Evolutionary conservation across 208 protist genomes (phyloP).

Genomic region (Trichomonas vaginalis): DNA sequence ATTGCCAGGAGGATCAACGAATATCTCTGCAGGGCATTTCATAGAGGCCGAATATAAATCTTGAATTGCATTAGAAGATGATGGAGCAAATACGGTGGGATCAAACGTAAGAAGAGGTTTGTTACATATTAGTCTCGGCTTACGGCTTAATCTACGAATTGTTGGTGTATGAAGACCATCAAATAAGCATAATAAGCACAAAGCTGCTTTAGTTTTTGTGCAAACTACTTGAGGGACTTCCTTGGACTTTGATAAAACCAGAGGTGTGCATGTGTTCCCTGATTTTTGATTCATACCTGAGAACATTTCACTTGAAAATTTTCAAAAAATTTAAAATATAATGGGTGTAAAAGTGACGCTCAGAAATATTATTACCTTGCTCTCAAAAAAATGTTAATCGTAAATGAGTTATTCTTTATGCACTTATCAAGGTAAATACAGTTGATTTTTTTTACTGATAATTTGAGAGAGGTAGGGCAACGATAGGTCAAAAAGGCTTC

Average conservation of each 20-base stretch:
- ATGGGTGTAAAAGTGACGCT: neutral
- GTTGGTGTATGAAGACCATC: neutral
- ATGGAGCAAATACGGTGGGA: neutral
- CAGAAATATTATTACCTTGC: too few species aligned
- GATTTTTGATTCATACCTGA: neutral
- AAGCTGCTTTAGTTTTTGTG: neutral
- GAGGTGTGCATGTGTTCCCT: neutral
- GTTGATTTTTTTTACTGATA: too few species aligned
- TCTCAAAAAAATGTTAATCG: too few species aligned
- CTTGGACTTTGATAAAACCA: neutral
- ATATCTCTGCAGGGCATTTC: neutral
- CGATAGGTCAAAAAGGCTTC: too few species aligned
- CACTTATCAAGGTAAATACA: too few species aligned
- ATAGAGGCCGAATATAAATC: neutral
- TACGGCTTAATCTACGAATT: neutral
- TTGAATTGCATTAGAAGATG: neutral
- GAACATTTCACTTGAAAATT: neutral
- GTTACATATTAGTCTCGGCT: neutral
- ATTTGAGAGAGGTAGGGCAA: too few species aligned
- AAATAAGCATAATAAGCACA: neutral
- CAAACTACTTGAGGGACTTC: neutral
- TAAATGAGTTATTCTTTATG: too few species aligned
- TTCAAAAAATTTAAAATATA: too few species aligned
- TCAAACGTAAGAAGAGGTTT: neutral
- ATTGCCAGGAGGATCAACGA: neutral